Evolutionary conservation across 305 asterid species (phyloP), one percentile per base, ranked within the genome.

Genomic region (Solanum aculeatissimum): DNA sequence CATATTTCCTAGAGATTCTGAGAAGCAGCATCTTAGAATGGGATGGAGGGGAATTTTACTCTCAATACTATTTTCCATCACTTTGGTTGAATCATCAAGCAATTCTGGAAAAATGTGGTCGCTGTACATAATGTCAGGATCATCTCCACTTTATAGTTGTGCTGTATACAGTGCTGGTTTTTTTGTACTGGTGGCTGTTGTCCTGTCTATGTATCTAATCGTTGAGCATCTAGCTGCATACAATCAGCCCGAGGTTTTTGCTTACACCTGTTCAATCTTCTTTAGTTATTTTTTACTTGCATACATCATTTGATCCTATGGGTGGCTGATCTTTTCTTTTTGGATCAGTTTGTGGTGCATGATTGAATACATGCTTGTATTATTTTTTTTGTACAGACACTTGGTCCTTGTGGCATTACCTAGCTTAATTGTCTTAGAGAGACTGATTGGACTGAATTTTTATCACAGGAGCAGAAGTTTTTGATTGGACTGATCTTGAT

Each of bases 201-300:
- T 93, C 88, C 91, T 96, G 79, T 95, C 99, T 18, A 88, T 92
- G 92, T 94, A 89, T 87, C 97, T 96, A 58, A 90, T 93, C 70
- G 93, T 96, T 38, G 99, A 96, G 94, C 99, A 96, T 90, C 91
- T 96, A 89, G 93, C 97, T 86, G 93, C 98, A 4, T 96, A 95
- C 89, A 88, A 95, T 85, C 97, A 93, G 89, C 99, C 99, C 42
- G 98, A 93, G 99, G 99, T 96, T 88, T 15, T 92, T 88, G 72
- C 72, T 72, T 45, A 27, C 12, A 49, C 80, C 86, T 14, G 19
- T 70, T 83, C 55, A 53, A 32, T 53, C 35, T 71, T 54, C 23
- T 68, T 71, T 55, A 38, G 27, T 62, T 70, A 29, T 7, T 4
- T 15, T 47, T 25, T 57, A 54, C 75, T 68, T 6, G 16, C 38